These are phyloP conservation scores for Grosmannia clavigera DNA, from an alignment of 2,329 filamentous ascomycete species.

Conservation along the genomic window DNA sequence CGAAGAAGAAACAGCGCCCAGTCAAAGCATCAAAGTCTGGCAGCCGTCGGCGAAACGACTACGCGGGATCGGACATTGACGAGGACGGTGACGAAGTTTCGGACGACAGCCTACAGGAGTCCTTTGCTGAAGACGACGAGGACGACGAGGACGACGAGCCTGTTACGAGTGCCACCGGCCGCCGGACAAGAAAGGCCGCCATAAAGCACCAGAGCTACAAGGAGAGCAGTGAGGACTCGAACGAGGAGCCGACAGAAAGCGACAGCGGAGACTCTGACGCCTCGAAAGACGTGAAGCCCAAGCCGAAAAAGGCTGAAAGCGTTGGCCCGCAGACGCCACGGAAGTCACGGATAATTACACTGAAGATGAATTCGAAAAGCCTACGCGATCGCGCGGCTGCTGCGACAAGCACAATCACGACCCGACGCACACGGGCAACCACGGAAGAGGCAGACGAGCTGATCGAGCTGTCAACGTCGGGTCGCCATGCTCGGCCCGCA, in stretches of 20 bases:
- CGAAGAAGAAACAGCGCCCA: slow-evolving; percentile 25
- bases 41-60: slow-evolving; percentile 22
- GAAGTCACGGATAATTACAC: slow-evolving; percentile 16
- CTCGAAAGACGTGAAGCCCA: slow-evolving; percentile 24
- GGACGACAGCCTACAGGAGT: slow-evolving; percentile 39
- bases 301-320: slow-evolving; percentile 19
- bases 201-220: slow-evolving; percentile 32
- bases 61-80: slow-evolving; percentile 50
- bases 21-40: slow-evolving; percentile 10
- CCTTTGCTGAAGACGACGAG: slow-evolving; percentile 31
- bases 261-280: slow-evolving; percentile 21
- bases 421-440: slow-evolving; percentile 37
- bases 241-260: slow-evolving; percentile 20
- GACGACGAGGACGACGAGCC: slow-evolving; percentile 23
- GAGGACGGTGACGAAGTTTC: slow-evolving; percentile 45
- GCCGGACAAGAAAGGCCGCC: slow-evolving; percentile 32
- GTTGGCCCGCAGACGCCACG: not conserved
- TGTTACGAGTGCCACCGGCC: slow-evolving; percentile 28
- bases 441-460: slow-evolving; percentile 45
- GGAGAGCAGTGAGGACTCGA: slow-evolving; percentile 25
- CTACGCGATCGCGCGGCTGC: slow-evolving; percentile 7
- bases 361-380: slow-evolving; percentile 14
- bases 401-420: slow-evolving; percentile 14
- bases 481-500: slow-evolving; percentile 39
- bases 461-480: slow-evolving; percentile 47